Conservation (phyloP, 2,329 filamentous ascomycete genomes). For the Dactylellina haptotyla region DNA sequence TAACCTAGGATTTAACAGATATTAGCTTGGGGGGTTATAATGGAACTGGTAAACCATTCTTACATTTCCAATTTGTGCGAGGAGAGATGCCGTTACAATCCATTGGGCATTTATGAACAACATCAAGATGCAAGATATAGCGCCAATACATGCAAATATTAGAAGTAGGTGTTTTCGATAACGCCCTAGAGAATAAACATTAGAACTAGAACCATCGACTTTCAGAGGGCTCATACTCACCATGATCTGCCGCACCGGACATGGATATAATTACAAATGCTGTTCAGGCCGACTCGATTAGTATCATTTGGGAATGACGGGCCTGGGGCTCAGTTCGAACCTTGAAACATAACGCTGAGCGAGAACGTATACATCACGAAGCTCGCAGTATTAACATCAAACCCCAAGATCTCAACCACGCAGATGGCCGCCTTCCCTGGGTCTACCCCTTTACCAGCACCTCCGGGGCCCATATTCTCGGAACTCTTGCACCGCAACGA, state of each 20-base stretch:
- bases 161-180: constrained; percentile 90
- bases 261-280: constrained; percentile 87
- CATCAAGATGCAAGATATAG: constrained; percentile 86
- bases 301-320: not conserved
- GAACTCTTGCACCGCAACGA: constrained; percentile 72
- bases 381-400: constrained; percentile 92
- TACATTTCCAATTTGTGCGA: constrained; percentile 91
- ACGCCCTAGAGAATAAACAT: constrained; percentile 53
- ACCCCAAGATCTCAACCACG: constrained; percentile 80
- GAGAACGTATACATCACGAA: constrained; percentile 99
- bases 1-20: constrained; percentile 61
- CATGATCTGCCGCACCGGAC: constrained; percentile 94
- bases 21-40: not conserved
- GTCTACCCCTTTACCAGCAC: constrained; percentile 15
- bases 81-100: constrained; percentile 81
- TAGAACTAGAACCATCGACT: not conserved
- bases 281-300: constrained; percentile 17
- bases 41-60: not conserved
- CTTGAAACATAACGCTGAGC: constrained; percentile 72
- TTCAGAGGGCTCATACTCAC: constrained; percentile 64
- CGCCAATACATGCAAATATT: constrained; percentile 83
- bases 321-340: not conserved
- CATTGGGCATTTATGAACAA: constrained; percentile 78
- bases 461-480: constrained; percentile 37
- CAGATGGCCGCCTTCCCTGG: constrained; percentile 69